Base-by-base conservation (phyloP, 768 basidiomycete genomes). In the Gymnopilus dilepis region DNA sequence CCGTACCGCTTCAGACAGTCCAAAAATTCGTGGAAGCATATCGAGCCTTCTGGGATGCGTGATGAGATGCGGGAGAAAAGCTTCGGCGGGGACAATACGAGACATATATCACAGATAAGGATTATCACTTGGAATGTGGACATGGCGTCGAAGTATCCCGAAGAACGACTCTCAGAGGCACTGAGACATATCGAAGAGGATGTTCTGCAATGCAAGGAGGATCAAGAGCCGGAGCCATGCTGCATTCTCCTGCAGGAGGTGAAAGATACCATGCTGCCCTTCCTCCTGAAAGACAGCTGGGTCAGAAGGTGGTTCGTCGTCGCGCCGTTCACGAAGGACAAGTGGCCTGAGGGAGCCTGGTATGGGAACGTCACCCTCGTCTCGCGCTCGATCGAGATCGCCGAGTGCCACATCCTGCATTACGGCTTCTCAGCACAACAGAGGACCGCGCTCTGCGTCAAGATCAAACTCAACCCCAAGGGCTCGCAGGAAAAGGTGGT, bases 311-410 rank as follows among this genome's bases (percentile, higher is more conserved):
- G 83, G 72, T 92, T 90, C 69, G 69, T 78, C 48, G 75, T 92
- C 48, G 79, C 83, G 12, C 91, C 91, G 0, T 77, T 80, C 24
- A 78, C 80, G 24, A 65, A 76, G 7, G 75, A 78, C 7, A 82
- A 85, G 40, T 93, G 89, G 90, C 84, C 82, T 1, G 66, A 70
- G 12, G 61, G 64, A 1, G 77, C 80, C 12, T 33, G 21, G 6
- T 91, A 89, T 68, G 91, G 91, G n/a, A 86, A 81, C 60, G 84
- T 90, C 50, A 92, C 90, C 34, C 82, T 93, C 22, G 79, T 92
- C 38, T 82, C 89, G 64, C 79, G 83, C 42, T 79, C 78, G 52
- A 71, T 90, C 15, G 79, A 81, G 0, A 77, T 91, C 26, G 75
- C 74, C 38, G 75, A 77, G 45, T 77, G 83, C 30, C 76, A 81